Evolutionary conservation across 192 early-diverging fungal genomes (phyloP).

Genomic region (Umbelopsis sp.): DNA sequence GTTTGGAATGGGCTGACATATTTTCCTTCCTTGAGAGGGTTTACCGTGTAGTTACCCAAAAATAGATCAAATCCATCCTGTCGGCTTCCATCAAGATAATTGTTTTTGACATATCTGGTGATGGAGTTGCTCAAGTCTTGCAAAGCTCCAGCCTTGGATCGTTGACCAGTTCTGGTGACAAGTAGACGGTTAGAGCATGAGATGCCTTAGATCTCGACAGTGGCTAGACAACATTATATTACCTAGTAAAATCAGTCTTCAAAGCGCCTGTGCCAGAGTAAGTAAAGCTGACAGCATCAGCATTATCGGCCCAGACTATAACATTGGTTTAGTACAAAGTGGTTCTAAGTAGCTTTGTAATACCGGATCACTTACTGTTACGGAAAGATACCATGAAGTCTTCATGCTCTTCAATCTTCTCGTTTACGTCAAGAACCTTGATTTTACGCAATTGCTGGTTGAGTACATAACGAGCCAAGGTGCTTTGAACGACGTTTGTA

Average conservation of each 20-base stretch:
- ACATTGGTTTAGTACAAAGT: background rate
- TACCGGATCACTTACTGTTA: constrained; percentile 55
- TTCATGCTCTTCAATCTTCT: constrained; percentile 63
- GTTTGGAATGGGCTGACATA: constrained; percentile 53
- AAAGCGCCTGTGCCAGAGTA: constrained; percentile 97
- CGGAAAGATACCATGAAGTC: constrained; percentile 78
- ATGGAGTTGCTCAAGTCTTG: constrained; percentile 82
- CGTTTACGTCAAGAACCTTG: constrained; percentile 61
- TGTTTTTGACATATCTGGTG: constrained; percentile 89
- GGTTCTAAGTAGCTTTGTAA: background rate
- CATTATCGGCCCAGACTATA: constrained; percentile 97
- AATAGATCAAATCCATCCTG: constrained; percentile 95
- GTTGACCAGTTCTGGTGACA: constrained; percentile 75
- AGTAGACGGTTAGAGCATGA: background rate
- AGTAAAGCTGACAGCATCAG: constrained; percentile 84
- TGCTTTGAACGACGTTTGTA: constrained; percentile 99
- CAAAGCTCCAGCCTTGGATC: constrained; percentile 79
- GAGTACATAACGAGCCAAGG: constrained; percentile 77
- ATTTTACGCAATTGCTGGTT: constrained; percentile 72
- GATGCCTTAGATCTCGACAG: no score
- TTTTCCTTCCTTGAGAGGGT: background rate
- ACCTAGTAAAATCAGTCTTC: constrained; percentile 97
- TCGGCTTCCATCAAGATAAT: constrained; percentile 91
- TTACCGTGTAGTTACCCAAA: constrained; percentile 65
- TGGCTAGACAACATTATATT: no score